phyloP scores from a whole-genome alignment of 164 flowering plant species.

The Magnolia officinalis region DNA sequence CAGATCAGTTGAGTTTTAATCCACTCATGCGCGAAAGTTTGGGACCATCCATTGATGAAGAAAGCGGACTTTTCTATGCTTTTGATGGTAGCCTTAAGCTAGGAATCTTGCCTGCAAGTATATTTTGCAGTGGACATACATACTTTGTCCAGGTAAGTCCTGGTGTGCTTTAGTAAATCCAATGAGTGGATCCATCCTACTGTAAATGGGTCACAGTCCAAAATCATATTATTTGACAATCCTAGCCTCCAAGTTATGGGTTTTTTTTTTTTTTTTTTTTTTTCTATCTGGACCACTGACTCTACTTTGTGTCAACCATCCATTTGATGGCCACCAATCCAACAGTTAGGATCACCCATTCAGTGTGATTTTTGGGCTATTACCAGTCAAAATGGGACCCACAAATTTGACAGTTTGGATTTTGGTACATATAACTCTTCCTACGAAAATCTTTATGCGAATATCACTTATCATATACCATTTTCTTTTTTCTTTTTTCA shows the following conservation, averaged over 20 bases:
- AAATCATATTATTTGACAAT: no score
- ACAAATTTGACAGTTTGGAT: no score
- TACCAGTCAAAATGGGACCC: no score
- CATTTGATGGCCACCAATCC: no score
- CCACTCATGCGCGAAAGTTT: conserved; percentile 61
- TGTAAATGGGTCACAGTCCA: no score
- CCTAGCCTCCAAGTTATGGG: background rate
- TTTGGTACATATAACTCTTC: no score
- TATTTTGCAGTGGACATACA: conserved; percentile 97
- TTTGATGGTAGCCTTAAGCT: conserved; percentile 85
- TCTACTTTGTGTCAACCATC: no score
- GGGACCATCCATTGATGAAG: conserved; percentile 84
- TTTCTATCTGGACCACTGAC: background rate
- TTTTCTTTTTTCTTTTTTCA: background rate
- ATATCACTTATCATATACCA: no score
- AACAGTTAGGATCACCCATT: no score
- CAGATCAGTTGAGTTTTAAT: conserved; percentile 98
- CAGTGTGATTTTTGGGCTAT: no score
- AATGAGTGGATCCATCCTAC: no score
- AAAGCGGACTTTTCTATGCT: conserved; percentile 85
- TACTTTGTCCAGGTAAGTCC: conserved; percentile 89
- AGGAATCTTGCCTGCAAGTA: conserved; percentile 86
- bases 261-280: background rate
- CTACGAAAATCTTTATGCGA: no score
- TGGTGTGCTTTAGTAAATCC: background rate